Evolutionary conservation across 1,284 basidiomycete species (phyloP).

Genomic region (Naganishia liquefaciens): DNA sequence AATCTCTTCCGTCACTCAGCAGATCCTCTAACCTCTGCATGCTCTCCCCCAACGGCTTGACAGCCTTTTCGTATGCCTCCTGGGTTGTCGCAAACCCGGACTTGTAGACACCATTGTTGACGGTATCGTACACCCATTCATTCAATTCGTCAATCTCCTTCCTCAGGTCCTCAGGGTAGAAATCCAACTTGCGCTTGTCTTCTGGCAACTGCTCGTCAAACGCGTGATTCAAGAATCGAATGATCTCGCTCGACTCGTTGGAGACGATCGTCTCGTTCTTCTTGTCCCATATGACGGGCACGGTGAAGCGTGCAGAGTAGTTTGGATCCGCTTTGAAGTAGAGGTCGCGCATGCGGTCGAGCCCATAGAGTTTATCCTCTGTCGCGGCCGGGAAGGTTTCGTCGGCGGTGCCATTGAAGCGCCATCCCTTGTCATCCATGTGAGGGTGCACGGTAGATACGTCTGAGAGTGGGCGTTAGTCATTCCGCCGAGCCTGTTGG

Average conservation of each 20-base stretch:
- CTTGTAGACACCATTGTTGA: slow-evolving; percentile 77
- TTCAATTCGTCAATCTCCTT: slow-evolving; percentile 84
- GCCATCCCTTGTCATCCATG: slow-evolving; percentile 83
- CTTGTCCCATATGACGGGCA: slow-evolving; percentile 95
- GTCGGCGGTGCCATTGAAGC: slow-evolving; percentile 61
- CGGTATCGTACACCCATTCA: slow-evolving; percentile 65
- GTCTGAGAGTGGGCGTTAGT: slow-evolving; percentile 55
- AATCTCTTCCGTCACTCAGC: slow-evolving; percentile 71
- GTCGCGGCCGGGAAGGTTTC: slow-evolving; percentile 73
- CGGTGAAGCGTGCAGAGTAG: slow-evolving; percentile 72
- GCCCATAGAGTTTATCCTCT: slow-evolving; percentile 68
- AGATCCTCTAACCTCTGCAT: slow-evolving; percentile 80
- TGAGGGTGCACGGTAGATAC: slow-evolving; percentile 81
- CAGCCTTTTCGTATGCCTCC: slow-evolving; percentile 76
- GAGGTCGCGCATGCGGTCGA: slow-evolving; percentile 77
- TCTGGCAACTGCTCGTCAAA: slow-evolving; percentile 72
- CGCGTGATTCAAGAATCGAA: slow-evolving; percentile 78
- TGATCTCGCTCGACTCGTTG: slow-evolving; percentile 92
- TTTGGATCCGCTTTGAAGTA: slow-evolving; percentile 75
- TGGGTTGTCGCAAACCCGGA: slow-evolving; percentile 83
- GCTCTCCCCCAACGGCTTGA: slow-evolving; percentile 69
- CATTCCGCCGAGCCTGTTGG: background rate
- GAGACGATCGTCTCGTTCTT: slow-evolving; percentile 86
- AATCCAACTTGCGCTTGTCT: slow-evolving; percentile 63
- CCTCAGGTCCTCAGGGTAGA: slow-evolving; percentile 73